Conservation (phyloP, 2,329 filamentous ascomycete species). For the Neoscytalidium dimidiatum region DNA sequence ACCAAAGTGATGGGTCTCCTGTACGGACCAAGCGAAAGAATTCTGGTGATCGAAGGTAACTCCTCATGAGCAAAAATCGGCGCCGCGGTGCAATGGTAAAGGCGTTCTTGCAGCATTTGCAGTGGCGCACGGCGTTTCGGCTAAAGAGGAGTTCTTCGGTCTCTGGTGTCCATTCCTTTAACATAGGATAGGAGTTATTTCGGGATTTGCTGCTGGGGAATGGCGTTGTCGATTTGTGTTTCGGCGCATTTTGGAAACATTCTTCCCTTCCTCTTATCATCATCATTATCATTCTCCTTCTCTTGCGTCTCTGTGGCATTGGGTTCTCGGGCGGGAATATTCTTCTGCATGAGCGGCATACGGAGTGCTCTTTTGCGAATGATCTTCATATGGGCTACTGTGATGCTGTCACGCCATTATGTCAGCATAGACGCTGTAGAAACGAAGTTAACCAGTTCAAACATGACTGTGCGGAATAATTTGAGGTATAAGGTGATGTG, state of each 20-base stretch:
- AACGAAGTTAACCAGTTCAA: not conserved
- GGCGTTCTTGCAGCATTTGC: conserved; percentile 17
- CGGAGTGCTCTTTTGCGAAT: conserved; percentile 9
- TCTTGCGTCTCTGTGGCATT: conserved; percentile 10
- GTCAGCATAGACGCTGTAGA: conserved; percentile 20
- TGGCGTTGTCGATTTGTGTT: conserved; percentile 10
- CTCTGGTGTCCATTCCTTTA: conserved; percentile 17
- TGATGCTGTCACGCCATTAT: conserved; percentile 13
- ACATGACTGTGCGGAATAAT: not conserved
- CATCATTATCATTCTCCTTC: not conserved
- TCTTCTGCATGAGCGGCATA: conserved; percentile 19
- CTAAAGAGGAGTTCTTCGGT: conserved; percentile 16
- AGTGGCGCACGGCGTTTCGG: conserved; percentile 16
- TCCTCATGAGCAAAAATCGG: conserved; percentile 14
- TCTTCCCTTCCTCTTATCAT: not conserved
- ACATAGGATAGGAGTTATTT: conserved; percentile 2
- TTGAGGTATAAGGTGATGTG: not conserved
- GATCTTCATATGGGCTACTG: conserved; percentile 17
- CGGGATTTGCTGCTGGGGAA: conserved; percentile 2
- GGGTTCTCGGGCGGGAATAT: conserved; percentile 12
- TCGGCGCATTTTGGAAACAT: not conserved
- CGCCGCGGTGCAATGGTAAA: conserved; percentile 12
- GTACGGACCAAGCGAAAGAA: conserved; percentile 18
- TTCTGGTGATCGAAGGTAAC: conserved; percentile 19
- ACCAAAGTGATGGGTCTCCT: conserved; percentile 74